A percentile compares a stretch with the other conserved stretches of the same genome.
Conservation (phyloP, 768 basidiomycete genomes). For the Nevesoporus exiguus region DNA sequence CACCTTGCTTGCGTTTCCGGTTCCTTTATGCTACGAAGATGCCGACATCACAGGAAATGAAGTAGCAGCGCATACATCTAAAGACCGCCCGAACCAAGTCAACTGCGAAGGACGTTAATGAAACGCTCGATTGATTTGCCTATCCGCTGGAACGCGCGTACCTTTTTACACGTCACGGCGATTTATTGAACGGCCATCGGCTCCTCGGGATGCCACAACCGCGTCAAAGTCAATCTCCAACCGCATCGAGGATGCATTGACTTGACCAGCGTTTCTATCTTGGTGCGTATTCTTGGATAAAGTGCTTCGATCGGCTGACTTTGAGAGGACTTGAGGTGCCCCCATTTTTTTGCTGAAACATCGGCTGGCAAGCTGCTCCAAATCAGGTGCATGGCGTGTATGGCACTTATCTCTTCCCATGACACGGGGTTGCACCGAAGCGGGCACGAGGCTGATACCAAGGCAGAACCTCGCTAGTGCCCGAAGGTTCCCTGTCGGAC, state of each 20-base stretch:
- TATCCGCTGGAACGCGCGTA: constrained; percentile 7
- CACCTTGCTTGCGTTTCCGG: constrained; percentile 2
- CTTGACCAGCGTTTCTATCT: constrained; percentile 7
- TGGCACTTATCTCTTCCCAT: constrained; percentile 11
- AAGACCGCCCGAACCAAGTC: constrained; percentile 7
- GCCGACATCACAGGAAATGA: constrained; percentile 29
- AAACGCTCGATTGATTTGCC: constrained; percentile 23
- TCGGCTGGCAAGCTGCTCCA: neutral
- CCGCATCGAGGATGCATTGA: constrained; percentile 38
- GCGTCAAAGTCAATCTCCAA: constrained; percentile 31
- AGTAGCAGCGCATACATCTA: constrained; percentile 23
- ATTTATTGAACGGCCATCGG: constrained; percentile 40
- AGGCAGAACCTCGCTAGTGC: neutral
- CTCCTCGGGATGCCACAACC: constrained; percentile 26
- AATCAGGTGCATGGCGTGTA: constrained; percentile 3
- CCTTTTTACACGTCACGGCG: constrained; percentile 43
- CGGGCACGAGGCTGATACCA: constrained; percentile 4
- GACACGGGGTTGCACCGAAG: neutral
- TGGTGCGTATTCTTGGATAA: constrained; percentile 8
- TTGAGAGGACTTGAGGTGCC: neutral
- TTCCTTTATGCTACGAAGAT: constrained; percentile 20
- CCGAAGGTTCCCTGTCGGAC: neutral
- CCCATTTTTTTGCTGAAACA: constrained; percentile 15
- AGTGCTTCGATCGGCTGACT: constrained; percentile 11
- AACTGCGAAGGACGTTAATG: constrained; percentile 8